Evolutionary conservation across 108 stramenopile species (phyloP), one percentile per base, ranked within the genome.

Genomic region (Pseudonitzschia multiseries): DNA sequence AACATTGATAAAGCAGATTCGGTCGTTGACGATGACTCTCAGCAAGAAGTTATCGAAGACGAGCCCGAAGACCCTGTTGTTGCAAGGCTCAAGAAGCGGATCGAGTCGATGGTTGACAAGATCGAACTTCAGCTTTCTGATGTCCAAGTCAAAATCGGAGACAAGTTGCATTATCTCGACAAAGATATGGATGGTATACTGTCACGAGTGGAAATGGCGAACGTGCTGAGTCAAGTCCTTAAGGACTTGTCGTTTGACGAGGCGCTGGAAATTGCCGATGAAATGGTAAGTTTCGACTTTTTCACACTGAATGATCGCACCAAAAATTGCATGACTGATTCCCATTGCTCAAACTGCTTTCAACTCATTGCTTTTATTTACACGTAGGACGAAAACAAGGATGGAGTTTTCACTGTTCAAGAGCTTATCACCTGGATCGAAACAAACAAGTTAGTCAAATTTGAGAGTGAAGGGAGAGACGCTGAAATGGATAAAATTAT

Each of bases 81-180:
- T 29, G 76, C 74, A 51, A 70, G 86, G 50, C 74, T 99, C 65
- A 93, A 95, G 76, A 72, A 79, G 41, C 77, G 86, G 65, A 80
- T 99, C 53, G 87, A 89, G 51, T 84, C 85, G 27, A 98, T 99
- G 97, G 94, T 98, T 52, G 91, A 88, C 29, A 92, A 91, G 53
- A 90, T 98, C 68, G 96, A 98, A 81, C 73, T 80, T 13, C 93
- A 97, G 70, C 87, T 99, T 27, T 81, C 93, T 32, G 82, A 87
- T 70, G 93, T 90, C 20, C 92, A 98, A 60, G 83, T 85, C 43
- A 87, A 89, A 53, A 96, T 99, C 73, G 98, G 98, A 21, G 93
- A 97, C 74, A 97, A 96, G 74, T 91, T 99, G 62, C 94, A 97
- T 60, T 81, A 96, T 66, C 81, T 99, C n/a, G 99, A 99, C 84